Evolutionary conservation across 352 stramenopile genomes (phyloP).

Genomic region (Globisporangium yorkense): DNA sequence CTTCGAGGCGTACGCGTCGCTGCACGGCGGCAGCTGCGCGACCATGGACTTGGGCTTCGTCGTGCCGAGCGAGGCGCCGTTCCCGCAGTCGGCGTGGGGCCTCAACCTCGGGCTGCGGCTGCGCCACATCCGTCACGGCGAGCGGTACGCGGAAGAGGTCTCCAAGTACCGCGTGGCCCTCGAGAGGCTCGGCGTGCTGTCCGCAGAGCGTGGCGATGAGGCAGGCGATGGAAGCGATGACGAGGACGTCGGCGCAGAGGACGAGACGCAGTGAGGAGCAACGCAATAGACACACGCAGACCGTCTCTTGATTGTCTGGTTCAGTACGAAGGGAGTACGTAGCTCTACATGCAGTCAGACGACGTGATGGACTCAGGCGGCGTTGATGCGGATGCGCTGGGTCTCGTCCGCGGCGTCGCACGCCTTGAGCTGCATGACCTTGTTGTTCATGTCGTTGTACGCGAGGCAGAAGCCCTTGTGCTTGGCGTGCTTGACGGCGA

Average conservation of each 20-base stretch:
- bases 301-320: neutral
- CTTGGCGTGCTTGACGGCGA: conserved; percentile 42
- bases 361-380: conserved; percentile 1
- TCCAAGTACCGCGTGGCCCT: conserved; percentile 50
- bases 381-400: conserved; percentile 30
- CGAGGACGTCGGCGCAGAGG: neutral
- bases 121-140: conserved; percentile 58
- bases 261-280: neutral
- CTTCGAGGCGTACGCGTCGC: conserved; percentile 45
- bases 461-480: conserved; percentile 46
- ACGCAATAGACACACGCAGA: neutral
- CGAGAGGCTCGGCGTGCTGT: conserved; percentile 11
- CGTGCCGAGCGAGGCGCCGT: conserved; percentile 51
- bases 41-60: conserved; percentile 54
- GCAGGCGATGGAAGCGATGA: neutral
- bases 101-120: conserved; percentile 67
- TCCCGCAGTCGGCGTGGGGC: conserved; percentile 49
- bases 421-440: conserved; percentile 41
- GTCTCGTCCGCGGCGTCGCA: conserved; percentile 34
- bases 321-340: neutral
- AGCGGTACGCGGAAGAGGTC: conserved; percentile 58
- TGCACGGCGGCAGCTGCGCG: conserved; percentile 38
- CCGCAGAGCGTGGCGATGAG: neutral
- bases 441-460: conserved; percentile 34
- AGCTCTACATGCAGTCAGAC: neutral